Evolutionary conservation across 139 green algal species (phyloP), one percentile per base, ranked within the genome.

Genomic region (Coccomyxa sp.): DNA sequence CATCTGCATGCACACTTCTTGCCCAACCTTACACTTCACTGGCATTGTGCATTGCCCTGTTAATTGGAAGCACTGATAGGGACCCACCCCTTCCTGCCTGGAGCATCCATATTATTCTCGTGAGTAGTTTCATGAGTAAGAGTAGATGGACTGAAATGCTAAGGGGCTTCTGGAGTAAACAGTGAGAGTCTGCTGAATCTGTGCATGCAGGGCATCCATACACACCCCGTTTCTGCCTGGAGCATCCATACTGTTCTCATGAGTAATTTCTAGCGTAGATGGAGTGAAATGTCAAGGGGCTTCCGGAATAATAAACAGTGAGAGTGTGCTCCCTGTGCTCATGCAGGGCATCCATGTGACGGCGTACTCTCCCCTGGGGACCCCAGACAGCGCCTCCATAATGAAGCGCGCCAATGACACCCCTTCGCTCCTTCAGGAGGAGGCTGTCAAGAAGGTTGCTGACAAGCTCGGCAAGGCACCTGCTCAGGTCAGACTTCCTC

Each of bases 351-450:
- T 99, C 76, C 96, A 98, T 82, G 87, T 99, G 17, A 98, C 95
- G 1, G 95, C 95, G 10, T 98, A 96, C 91, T 95, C 90, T 7
- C 95, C 96, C 0, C 89, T 99, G 60, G 96, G 95, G 15, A 93
- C 91, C 1, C 93, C 92, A 3, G 95, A 97, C 88, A 95, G 86
- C 74, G 91, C 91, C 14, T 83, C 88, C 28, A 92, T 97, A 79
- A 92, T 94, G 83, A 85, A 89, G 66, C 84, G 92, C 45, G 84
- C 82, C 27, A 71, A 86, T n/a, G 82, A 91, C 57, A 81, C 82
- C 25, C 87, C 88, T 25, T 84, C 74, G 18, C 87, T 95, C 59
- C 83, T 97, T 83, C 38, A 94, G 66, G 92, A 98, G 57, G 78
- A 84, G 0, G 74, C 75, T 0, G 88, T 98, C 13, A 63, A 88